Conservation (phyloP, 2,329 filamentous ascomycete species). For the Ceratocystis papillata region DNA sequence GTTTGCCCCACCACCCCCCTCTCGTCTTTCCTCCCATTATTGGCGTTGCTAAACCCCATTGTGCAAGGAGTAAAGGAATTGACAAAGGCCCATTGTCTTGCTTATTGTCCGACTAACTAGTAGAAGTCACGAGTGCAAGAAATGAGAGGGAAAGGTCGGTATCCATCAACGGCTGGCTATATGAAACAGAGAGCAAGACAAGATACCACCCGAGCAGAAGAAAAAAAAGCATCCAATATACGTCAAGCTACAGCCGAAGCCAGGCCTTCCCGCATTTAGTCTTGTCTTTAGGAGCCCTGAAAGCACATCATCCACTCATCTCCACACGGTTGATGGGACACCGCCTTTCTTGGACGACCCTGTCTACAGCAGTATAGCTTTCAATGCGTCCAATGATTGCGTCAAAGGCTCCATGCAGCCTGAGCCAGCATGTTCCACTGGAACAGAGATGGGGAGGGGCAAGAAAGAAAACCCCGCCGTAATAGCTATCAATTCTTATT, state of each 20-base stretch:
- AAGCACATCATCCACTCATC: no score
- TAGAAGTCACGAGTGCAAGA: not conserved
- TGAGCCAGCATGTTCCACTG: no score
- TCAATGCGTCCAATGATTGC: not conserved
- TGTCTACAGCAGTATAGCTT: not conserved
- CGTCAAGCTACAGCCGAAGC: no score
- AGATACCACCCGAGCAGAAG: not conserved
- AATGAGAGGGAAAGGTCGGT: not conserved
- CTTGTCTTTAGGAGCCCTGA: no score
- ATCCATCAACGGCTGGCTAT: not conserved
- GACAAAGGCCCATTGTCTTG: conserved; percentile 17
- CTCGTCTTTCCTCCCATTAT: not conserved
- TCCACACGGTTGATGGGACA: not conserved
- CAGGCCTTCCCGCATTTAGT: no score
- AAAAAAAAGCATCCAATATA: no score
- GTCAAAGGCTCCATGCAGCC: not conserved
- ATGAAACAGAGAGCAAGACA: not conserved
- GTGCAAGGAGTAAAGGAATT: not conserved
- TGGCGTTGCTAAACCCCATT: not conserved
- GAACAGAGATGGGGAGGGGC: no score
- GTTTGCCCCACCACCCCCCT: not conserved
- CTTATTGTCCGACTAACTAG: not conserved
- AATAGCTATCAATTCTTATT: no score
- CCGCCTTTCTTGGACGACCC: not conserved
- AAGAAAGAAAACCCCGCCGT: no score